Evolutionary conservation across 176 grass and related monocot genomes (phyloP).

Genomic region (Miscanthus lutarioriparius): DNA sequence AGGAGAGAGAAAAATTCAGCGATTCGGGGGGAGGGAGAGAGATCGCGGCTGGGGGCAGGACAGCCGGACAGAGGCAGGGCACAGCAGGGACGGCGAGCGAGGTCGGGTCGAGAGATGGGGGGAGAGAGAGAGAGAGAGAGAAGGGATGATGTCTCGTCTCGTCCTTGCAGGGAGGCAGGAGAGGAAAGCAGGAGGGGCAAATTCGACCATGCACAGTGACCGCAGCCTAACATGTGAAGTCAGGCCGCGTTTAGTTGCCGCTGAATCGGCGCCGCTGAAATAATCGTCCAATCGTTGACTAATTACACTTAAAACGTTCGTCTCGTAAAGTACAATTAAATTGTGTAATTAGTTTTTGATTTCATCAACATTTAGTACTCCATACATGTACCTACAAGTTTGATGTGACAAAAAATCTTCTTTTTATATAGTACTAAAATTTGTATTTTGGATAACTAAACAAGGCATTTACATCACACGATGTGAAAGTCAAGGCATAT

Average conservation of each 20-base stretch:
- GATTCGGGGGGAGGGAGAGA: slow-evolving; percentile 6
- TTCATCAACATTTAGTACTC: no score
- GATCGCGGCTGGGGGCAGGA: neutral
- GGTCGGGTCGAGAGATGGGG: slow-evolving; percentile 16
- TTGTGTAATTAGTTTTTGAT: no score
- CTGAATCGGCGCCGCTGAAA: no score
- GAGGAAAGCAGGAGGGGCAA: slow-evolving; percentile 35
- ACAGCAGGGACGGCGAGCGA: slow-evolving; percentile 32
- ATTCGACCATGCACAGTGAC: neutral
- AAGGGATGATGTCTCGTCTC: slow-evolving; percentile 2
- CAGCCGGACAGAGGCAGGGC: slow-evolving; percentile 21
- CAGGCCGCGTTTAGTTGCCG: no score
- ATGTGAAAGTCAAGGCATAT: slow-evolving; percentile 1
- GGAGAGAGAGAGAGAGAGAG: neutral
- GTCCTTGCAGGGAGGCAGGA: slow-evolving; percentile 16
- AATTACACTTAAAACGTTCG: no score
- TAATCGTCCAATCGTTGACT: no score
- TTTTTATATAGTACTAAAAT: no score
- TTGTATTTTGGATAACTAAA: no score
- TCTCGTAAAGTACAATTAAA: no score
- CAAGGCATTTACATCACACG: slow-evolving; percentile 10
- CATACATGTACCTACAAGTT: no score
- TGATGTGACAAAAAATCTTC: no score
- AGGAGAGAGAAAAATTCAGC: neutral
- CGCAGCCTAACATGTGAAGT: neutral